Evolutionary conservation across 192 early-diverging fungal species (phyloP), one percentile per base, ranked within the genome.

Genomic region (Oehlia diaphana): DNA sequence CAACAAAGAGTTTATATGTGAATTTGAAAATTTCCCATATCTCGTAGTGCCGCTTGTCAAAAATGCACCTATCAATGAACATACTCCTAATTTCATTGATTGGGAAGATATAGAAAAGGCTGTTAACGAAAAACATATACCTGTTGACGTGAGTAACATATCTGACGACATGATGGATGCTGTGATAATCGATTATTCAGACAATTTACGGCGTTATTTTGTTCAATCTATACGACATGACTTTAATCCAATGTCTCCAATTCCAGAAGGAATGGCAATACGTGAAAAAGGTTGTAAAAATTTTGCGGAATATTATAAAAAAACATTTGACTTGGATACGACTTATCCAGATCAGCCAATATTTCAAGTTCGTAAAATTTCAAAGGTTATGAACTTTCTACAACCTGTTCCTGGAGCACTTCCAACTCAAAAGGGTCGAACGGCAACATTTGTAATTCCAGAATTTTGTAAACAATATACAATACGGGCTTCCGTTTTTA

Each of bases 11-110:
- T 88, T 90, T 70, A 62, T 79, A 28, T 92, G 92, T 81, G 72
- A 83, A 5, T 62, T 86, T 33, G 83, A 85, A 16, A 82, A 87
- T 37, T 79, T 91, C 53, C 86, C 91, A 0, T 89, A 86, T 42
- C 83, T 92, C 39, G 33, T 94, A 33, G 89, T 84, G 2, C 93
- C 93, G 2, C 63, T 89, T 6, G 70, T 79, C 12, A 61, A 39
- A 1, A 80, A 85, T 16, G 66, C 77, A 64, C 81, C 82, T 0
- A 76, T 81, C 13, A 80, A 85, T 63, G 77, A 86, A 67, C 79
- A 82, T 12, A 61, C 84, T 37, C 81, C 83, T 13, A 47, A 77
- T 50, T 69, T 61, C 1, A 83, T 90, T 65, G 84, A 87, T 23
- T 90, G 89, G 89, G 78, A 83, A n/a, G 86, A 83, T 63, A 81